Evolutionary conservation across 768 basidiomycete genomes (phyloP).

Genomic region (Lentinula sp.): DNA sequence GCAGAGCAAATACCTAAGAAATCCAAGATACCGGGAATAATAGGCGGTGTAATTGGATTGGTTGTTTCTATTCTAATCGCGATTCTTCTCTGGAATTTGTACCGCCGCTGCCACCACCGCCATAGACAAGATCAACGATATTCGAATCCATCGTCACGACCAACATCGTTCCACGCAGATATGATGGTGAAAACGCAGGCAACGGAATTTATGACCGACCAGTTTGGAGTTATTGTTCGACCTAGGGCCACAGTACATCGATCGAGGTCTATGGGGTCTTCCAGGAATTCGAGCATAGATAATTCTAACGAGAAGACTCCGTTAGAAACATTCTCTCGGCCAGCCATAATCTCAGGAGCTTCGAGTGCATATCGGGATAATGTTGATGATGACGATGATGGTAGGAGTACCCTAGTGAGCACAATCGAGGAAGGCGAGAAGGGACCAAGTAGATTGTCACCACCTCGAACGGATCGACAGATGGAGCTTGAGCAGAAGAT

Average conservation of each 20-base stretch:
- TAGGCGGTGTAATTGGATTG: not conserved
- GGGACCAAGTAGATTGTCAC: not conserved
- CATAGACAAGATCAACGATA: not conserved
- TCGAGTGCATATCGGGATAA: not conserved
- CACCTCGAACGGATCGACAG: constrained; percentile 3
- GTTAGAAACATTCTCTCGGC: not conserved
- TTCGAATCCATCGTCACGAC: not conserved
- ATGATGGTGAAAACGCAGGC: constrained; percentile 1
- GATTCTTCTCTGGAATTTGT: not conserved
- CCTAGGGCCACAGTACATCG: not conserved
- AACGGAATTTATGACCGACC: not conserved
- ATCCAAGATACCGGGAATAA: not conserved
- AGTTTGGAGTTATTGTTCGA: not conserved
- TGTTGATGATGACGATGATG: not conserved
- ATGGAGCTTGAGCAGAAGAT: constrained; percentile 4
- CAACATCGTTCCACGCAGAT: constrained; percentile 1
- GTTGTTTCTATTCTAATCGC: not conserved
- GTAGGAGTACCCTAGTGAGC: not conserved
- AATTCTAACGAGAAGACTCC: not conserved
- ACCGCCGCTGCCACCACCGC: not conserved
- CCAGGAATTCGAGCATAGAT: not conserved
- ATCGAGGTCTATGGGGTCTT: not conserved
- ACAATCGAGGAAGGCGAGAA: not conserved
- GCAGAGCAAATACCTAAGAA: not conserved
- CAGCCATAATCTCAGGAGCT: not conserved